Evolutionary conservation across 129 eudicot genomes (phyloP), one percentile per base, ranked within the genome.

Genomic region (Centaurea solstitialis): DNA sequence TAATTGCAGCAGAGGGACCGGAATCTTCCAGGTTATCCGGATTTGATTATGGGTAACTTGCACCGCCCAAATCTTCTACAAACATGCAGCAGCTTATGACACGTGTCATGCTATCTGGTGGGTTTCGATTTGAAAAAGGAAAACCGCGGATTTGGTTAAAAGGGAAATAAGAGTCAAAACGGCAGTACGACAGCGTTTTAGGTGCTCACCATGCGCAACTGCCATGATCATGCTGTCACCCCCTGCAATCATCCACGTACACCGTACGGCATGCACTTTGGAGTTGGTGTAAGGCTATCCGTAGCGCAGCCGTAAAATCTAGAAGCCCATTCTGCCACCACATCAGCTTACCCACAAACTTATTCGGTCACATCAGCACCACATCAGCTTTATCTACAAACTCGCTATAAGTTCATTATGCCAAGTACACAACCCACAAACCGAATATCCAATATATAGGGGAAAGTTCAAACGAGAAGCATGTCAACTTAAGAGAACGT

Each of bases 21-120:
- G 82, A 82, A 76, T 40, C 73, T 76, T 82, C 81, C 37, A 67
- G 74, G 47, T 39, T 70, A 70, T 82, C 22, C 78, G 78, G 73
- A 57, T 76, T 24, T 40, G 23, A 65, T 39, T 40, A 65, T 64
- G 75, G 76, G 22, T 76, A 76, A 71, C 78, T 82, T 39, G 74
- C 77, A 76, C 82, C 86, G 74, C 35, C 82, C 86, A 82, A 77
- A 70, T 76, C 73, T 82, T 61, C 81, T 26, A 40, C 38, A 18
- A 53, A 26, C 12, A 39, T 23, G 77, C 21, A 61, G 43, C 77
- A 76, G 67, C 53, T 26, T 2, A n/a, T 72, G 68, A 20, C 78
- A 82, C 86, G 86, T 70, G 82, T 76, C 86, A 40, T 76, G 9
- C 39, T 2, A 23, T 76, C 68, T 67, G 66, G 77, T 59, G 30